A percentile compares a stretch with the other conserved stretches of the same genome.
These are phyloP conservation scores for Excoecaria agallocha DNA, from an alignment of 345 rosid species.

Conservation along the genomic window DNA sequence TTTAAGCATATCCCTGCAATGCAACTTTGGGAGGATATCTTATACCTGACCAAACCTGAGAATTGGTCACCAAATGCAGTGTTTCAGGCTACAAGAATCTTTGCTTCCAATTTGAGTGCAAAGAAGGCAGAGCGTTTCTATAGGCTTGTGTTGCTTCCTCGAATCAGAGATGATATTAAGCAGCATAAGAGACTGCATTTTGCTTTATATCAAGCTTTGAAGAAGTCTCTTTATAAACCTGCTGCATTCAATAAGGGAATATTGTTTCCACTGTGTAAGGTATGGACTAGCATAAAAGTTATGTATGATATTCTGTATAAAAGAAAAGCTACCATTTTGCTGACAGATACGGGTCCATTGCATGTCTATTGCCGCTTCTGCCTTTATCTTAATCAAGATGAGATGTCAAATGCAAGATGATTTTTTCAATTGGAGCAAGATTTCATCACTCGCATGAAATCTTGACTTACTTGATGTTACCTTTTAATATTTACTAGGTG, in stretches of 20 bases:
- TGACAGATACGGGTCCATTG: background rate
- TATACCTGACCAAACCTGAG: constrained; percentile 88
- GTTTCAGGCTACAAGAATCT: constrained; percentile 86
- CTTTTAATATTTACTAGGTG: background rate
- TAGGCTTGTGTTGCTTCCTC: constrained; percentile 81
- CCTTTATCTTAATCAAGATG: background rate
- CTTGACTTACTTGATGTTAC: background rate
- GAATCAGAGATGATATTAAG: constrained; percentile 82
- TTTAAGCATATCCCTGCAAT: constrained; percentile 69
- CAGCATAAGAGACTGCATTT: constrained; percentile 83
- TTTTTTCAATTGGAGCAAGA: background rate
- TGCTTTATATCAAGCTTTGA: constrained; percentile 74
- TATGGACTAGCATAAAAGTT: constrained; percentile 19
- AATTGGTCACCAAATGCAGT: constrained; percentile 93
- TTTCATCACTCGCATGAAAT: background rate
- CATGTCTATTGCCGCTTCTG: background rate
- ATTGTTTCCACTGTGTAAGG: constrained; percentile 86
- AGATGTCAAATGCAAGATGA: background rate
- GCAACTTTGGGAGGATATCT: constrained; percentile 80
- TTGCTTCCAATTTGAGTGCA: constrained; percentile 69
- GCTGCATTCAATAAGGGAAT: constrained; percentile 94
- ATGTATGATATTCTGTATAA: background rate
- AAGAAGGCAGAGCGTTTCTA: constrained; percentile 71
- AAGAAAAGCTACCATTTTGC: too few species aligned
- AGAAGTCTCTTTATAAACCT: constrained; percentile 79